Evolutionary conservation across 192 early-diverging fungal genomes (phyloP).

Genomic region (Coemansia sp.): DNA sequence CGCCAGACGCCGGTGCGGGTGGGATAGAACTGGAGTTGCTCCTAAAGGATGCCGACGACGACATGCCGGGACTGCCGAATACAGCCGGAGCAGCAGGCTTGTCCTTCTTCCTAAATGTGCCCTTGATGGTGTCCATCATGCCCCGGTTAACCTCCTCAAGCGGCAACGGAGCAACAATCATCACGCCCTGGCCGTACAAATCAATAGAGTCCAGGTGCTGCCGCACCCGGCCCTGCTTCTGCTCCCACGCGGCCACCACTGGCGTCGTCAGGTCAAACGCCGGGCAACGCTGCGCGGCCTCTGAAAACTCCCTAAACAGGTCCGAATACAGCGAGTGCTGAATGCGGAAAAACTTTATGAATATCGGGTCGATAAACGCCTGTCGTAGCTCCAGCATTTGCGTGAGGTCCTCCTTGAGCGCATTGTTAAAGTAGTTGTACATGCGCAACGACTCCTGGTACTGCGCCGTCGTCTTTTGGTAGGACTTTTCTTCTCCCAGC

Average conservation of each 20-base stretch:
- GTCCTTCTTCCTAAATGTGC: conserved; percentile 47
- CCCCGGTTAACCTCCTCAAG: conserved; percentile 20
- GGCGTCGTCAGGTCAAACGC: conserved; percentile 55
- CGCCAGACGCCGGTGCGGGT: background rate
- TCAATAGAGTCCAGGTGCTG: conserved; percentile 26
- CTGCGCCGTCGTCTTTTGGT: conserved; percentile 64
- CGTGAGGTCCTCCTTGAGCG: conserved; percentile 77
- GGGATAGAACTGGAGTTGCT: background rate
- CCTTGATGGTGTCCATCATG: conserved; percentile 38
- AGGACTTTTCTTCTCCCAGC: conserved; percentile 61
- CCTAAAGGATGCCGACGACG: background rate
- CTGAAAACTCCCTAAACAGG: conserved; percentile 58
- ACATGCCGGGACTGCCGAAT: conserved; percentile 10
- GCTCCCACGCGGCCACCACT: conserved; percentile 35
- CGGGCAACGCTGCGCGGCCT: conserved; percentile 51
- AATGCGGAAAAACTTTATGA: conserved; percentile 77
- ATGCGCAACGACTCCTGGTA: conserved; percentile 78
- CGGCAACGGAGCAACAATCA: conserved; percentile 26
- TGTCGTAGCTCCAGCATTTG: conserved; percentile 67
- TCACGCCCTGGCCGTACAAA: conserved; percentile 29
- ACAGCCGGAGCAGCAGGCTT: conserved; percentile 19
- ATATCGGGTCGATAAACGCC: conserved; percentile 83
- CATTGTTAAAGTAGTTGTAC: conserved; percentile 78
- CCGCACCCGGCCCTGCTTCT: conserved; percentile 28
- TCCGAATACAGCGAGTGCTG: conserved; percentile 74